Conservation (phyloP, 176 grass and related monocot species). For the Zoysia japonica region DNA sequence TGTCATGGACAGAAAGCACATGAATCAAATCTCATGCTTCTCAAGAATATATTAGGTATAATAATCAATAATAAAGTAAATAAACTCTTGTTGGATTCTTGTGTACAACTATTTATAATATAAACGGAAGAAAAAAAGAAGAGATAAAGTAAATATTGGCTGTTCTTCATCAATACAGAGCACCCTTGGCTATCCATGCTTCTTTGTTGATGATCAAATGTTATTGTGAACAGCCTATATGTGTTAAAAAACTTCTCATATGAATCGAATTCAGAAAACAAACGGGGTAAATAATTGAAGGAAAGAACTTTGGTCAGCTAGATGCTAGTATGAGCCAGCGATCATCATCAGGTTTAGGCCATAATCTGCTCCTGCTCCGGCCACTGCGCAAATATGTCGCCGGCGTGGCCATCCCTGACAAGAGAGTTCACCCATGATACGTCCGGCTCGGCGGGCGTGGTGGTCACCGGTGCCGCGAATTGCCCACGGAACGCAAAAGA, state of each 20-base stretch:
- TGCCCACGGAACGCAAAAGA: slow-evolving; percentile 73
- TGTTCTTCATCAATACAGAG: slow-evolving; percentile 58
- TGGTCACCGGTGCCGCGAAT: slow-evolving; percentile 18
- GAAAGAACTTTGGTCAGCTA: slow-evolving; percentile 88
- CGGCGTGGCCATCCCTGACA: slow-evolving; percentile 68
- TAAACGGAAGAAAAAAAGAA: slow-evolving; percentile 38
- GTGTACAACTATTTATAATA: slow-evolving; percentile 53
- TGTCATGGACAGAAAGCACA: slow-evolving; percentile 16
- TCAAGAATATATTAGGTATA: slow-evolving; percentile 11
- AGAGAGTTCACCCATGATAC: slow-evolving; percentile 72
- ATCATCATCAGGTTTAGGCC: slow-evolving; percentile 49
- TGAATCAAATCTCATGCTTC: slow-evolving; percentile 37
- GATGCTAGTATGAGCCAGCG: slow-evolving; percentile 36
- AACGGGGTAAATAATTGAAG: slow-evolving; percentile 64
- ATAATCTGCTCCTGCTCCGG: slow-evolving; percentile 81
- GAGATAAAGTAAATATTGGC: slow-evolving; percentile 46
- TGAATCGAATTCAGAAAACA: slow-evolving; percentile 75
- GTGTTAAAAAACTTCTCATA: slow-evolving; percentile 58
- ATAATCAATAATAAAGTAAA: slow-evolving; percentile 28
- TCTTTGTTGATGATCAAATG: slow-evolving; percentile 52
- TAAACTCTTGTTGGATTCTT: slow-evolving; percentile 42
- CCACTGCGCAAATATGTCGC: slow-evolving; percentile 77
- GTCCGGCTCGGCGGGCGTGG: slow-evolving; percentile 47
- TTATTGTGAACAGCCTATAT: slow-evolving; percentile 59
- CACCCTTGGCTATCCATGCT: slow-evolving; percentile 72